Base-by-base conservation (phyloP, 768 basidiomycete species). In the Mycena rosella region DNA sequence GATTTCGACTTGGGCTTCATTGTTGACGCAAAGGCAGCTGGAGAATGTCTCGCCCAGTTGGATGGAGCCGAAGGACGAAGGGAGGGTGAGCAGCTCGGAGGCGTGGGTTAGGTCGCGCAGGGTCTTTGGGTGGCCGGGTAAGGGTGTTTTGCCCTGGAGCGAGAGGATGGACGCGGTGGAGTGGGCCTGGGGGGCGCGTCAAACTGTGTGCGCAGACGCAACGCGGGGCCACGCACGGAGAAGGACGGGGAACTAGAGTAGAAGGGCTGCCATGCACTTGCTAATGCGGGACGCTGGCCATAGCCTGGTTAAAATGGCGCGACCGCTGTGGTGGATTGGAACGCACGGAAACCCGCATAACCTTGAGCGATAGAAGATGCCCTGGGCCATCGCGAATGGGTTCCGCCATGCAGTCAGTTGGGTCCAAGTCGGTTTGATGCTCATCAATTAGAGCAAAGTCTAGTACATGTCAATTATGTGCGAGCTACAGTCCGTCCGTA, bases 31-130 rank as follows among this genome's bases (percentile, higher is more conserved):
- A 27, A 98, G 83, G 73, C 89, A 91, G 71, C 93, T 90, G 1
- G 91, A 87, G 74, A 98, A 96, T 0, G 93, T 94, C 78, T 96
- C 94, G 14, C 96, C 96, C 1, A 98, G 87, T 73, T 95, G 94
- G 69, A 96, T 94, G 8, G 89, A 82, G 18, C 95, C 96, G 74
- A 96, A 96, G 10, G 94, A 87, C 22, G 92, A 83, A 0, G 96
- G 95, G 10, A 97, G 84, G 22, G 89, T 91, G 65, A 96, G 86
- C 66, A 95, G 81, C 71, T 95, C 91, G 14, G 93, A 89, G 36
- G 91, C 86, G 76, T 93, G 86, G 3, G 91, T 91, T 63, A 96
- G 85, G 71, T 95, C 95, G 38, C 93, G 87, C 17, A 96, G 83
- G 1, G 94, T 95, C 78, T 93, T 95, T 17, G 94, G 94, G 71